Evolutionary conservation across 2,329 filamentous ascomycete species (phyloP).

Genomic region (Tolypocladium ovalisporum): DNA sequence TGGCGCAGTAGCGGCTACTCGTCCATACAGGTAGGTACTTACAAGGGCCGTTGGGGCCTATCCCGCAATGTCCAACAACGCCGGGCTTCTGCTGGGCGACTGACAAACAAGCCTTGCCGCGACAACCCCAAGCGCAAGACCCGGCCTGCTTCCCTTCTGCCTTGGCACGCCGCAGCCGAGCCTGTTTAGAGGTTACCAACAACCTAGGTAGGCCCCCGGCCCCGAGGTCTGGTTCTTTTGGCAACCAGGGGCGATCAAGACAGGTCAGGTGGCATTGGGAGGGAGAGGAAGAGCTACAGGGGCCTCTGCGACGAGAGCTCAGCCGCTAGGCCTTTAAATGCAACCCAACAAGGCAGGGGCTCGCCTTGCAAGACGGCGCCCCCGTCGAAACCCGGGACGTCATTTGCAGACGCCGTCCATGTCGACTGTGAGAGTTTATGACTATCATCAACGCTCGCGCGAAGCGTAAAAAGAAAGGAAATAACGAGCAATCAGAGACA

Average conservation of each 20-base stretch:
- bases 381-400: not conserved
- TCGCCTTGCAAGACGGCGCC: not conserved
- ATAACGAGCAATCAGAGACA: not conserved
- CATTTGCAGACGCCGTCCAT: not conserved
- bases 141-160: not conserved
- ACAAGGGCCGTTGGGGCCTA: not conserved
- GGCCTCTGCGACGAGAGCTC: not conserved
- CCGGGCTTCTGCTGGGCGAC: not conserved
- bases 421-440: not conserved
- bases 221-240: no score
- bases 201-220: no score
- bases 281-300: not conserved
- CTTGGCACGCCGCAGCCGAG: not conserved
- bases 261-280: not conserved
- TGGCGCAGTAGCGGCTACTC: no score
- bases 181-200: not conserved
- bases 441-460: not conserved
- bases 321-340: not conserved
- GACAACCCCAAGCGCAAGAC: not conserved
- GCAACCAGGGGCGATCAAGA: no score
- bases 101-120: not conserved
- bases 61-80: not conserved
- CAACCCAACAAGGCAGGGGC: no score
- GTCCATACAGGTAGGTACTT: no score
- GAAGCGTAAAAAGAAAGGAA: not conserved